Evolutionary conservation across 75 land plant species (phyloP).

Genomic region (Sequoia sempervirens): DNA sequence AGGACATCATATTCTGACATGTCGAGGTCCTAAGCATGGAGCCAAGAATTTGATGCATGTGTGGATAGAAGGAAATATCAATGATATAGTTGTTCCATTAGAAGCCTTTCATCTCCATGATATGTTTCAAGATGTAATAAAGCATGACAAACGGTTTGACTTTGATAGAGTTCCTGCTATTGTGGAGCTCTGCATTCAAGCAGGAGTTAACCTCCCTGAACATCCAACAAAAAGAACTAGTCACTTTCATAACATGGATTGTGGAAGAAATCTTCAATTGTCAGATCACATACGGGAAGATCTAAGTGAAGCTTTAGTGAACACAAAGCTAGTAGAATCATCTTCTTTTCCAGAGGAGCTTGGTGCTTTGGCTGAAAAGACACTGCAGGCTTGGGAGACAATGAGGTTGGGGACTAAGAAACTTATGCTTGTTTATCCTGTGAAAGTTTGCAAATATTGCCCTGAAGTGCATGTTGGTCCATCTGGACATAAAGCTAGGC

Average conservation of each 20-base stretch:
- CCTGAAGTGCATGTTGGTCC: conserved; percentile 77
- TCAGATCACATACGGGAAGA: background rate
- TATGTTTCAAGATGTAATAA: conserved; percentile 51
- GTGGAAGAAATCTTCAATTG: conserved; percentile 42
- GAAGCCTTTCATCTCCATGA: conserved; percentile 56
- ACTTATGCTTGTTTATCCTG: conserved; percentile 53
- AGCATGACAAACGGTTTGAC: conserved; percentile 58
- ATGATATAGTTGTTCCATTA: conserved; percentile 58
- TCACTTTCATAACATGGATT: conserved; percentile 19
- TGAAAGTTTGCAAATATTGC: conserved; percentile 68
- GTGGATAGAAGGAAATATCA: conserved; percentile 52
- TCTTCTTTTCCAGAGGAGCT: conserved; percentile 15
- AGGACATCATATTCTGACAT: conserved; percentile 62
- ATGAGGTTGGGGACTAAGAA: conserved; percentile 50
- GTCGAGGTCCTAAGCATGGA: conserved; percentile 38
- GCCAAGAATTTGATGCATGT: conserved; percentile 35
- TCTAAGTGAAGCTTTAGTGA: conserved; percentile 3
- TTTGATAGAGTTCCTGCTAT: conserved; percentile 62
- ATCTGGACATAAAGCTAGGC: conserved; percentile 61
- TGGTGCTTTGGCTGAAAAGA: conserved; percentile 30
- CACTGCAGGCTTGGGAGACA: conserved; percentile 66
- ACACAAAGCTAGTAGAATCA: conserved; percentile 5
- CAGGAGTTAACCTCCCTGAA: conserved; percentile 46
- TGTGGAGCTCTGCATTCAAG: conserved; percentile 70
- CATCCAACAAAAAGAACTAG: conserved; percentile 54